Base-by-base conservation (phyloP, 2,329 filamentous ascomycete species). In the Berkeleyomyces basicola region DNA sequence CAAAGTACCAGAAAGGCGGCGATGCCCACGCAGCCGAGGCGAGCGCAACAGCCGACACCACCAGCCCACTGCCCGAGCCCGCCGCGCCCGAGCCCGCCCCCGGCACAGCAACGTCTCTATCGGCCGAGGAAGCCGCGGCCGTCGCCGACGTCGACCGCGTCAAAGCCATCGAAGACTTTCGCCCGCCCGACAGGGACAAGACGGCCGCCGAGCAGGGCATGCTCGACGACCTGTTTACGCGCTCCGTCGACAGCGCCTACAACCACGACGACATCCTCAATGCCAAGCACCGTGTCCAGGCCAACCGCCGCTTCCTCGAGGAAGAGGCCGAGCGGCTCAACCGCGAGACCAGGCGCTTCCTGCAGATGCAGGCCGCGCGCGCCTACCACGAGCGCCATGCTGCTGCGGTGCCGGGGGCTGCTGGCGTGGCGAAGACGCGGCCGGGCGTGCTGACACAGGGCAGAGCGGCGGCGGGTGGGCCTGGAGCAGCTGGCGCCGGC, bases 261-360 rank as follows among this genome's bases (percentile, higher is more conserved):
- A 89, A 96, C 68, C 93, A 99, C 70, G 93, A 97, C 67, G 82
- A 90, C 61, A 95, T 97, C 68, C 82, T 97, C 68, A 88, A 86
- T 67, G 87, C 87, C 46, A 86, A 84, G 67, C 82, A 82, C 60
- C 83, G 83, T 62, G 76, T 88, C 16, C 80, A 83, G 66, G 87
- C 90, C 0, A 88, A 96, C 69, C 84, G 84, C 3, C 81, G 81
- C 33, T 86, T 95, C 67, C 83, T 96, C 58, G 85, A 89, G 67
- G 82, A 84, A 7, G 90, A 96, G 40, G 66, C 66, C 14, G 61
- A 67, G 55, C 64, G 65, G 1, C 59, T 67, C 6, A 64, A 66
- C 37, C 61, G 61, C 14, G 53, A 62, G 58, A 67, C 66, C 0
- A 62, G 63, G 40, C 46, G 49, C 23, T 67, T 67, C 42, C 49